A percentile compares a stretch with the other conserved stretches of the same genome.
phyloP scores from a whole-genome alignment of 2,329 filamentous ascomycete genomes.

The Lasiodiplodia gonubiensis region DNA sequence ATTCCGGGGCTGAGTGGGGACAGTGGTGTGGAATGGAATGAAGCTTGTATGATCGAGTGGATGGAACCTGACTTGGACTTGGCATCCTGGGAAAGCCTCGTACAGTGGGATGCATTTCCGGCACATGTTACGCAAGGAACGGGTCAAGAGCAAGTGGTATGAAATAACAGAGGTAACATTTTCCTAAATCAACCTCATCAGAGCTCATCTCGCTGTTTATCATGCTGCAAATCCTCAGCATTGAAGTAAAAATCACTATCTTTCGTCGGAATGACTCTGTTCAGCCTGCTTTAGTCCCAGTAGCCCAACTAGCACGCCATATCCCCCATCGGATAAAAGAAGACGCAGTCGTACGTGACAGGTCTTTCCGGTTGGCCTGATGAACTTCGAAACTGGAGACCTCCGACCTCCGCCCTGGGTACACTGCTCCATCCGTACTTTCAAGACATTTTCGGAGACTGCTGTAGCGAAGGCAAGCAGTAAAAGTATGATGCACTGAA shows the following conservation, averaged over 20 bases:
- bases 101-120: slow-evolving; percentile 13
- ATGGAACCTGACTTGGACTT: background rate
- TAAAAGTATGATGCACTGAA: background rate
- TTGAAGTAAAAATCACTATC: background rate
- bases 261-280: background rate
- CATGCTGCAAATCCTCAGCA: background rate
- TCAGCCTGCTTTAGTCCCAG: background rate
- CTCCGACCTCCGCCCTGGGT: background rate
- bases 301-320: background rate
- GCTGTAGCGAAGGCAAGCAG: background rate
- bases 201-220: background rate
- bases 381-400: too few species aligned
- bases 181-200: background rate
- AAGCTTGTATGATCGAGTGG: background rate
- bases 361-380: background rate
- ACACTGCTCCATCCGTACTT: background rate
- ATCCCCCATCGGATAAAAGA: background rate
- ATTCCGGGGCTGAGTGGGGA: background rate
- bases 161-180: background rate
- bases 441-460: background rate
- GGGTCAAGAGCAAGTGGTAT: background rate
- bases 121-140: background rate
- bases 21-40: background rate
- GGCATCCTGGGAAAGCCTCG: background rate
- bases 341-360: background rate